Percentiles rank a stretch among this genome's conserved stretches.
phyloP scores from a whole-genome alignment of 2,329 filamentous ascomycete genomes.

The Aspergillus ustus region DNA sequence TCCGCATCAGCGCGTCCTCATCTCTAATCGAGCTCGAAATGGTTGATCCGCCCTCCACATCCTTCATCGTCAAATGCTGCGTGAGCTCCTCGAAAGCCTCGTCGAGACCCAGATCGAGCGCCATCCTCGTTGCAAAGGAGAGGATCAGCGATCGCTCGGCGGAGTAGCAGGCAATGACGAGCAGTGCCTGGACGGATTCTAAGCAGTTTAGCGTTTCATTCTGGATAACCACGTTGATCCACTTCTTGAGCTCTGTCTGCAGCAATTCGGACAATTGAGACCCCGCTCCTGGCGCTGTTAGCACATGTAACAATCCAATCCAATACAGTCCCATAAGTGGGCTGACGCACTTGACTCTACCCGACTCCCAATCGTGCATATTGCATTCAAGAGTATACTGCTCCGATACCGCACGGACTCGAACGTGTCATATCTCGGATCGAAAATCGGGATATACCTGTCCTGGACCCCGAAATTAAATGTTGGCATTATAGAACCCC shows the following conservation, averaged over 20 bases:
- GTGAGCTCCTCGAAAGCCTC: conserved; percentile 48
- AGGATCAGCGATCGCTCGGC: conserved; percentile 57
- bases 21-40: conserved; percentile 23
- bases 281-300: conserved; percentile 28
- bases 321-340: not conserved
- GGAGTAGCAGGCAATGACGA: conserved; percentile 58
- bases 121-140: conserved; percentile 57
- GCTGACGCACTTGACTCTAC: conserved; percentile 37
- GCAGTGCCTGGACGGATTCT: conserved; percentile 58
- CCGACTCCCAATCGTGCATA: conserved; percentile 58
- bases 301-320: not conserved
- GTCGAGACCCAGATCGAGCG: conserved; percentile 54
- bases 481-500: not conserved
- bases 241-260: conserved; percentile 49
- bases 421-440: conserved; percentile 51
- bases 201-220: conserved; percentile 45
- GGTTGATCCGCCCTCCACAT: conserved; percentile 24
- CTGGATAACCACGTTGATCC: conserved; percentile 53
- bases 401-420: conserved; percentile 53
- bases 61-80: conserved; percentile 33
- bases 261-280: conserved; percentile 48
- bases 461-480: conserved; percentile 35
- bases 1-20: conserved; percentile 46
- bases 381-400: conserved; percentile 56
- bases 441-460: conserved; percentile 56